Percentiles rank a stretch among this genome's conserved stretches.
These are phyloP conservation scores for Ogataea thermomethanolica DNA, from an alignment of 805 yeast species.

Conservation along the genomic window DNA sequence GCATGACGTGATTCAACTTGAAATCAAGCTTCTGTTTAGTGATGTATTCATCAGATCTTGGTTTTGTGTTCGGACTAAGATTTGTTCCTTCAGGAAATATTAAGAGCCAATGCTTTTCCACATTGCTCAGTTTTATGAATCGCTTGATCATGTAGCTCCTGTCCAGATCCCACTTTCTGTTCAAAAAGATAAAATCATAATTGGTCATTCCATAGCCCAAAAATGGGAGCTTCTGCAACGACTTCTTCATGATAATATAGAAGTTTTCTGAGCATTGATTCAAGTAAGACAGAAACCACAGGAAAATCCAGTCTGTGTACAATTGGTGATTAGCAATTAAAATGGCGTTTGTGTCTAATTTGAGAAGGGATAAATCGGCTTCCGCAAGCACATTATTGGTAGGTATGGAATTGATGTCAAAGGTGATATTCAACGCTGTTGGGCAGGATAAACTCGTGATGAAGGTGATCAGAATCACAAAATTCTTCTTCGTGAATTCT, in stretches of 20 bases:
- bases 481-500: slow-evolving; percentile 54
- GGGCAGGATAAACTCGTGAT: slow-evolving; percentile 52
- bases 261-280: slow-evolving; percentile 62
- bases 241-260: slow-evolving; percentile 73
- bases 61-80: slow-evolving; percentile 60
- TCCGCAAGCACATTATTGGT: slow-evolving; percentile 7
- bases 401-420: slow-evolving; percentile 14
- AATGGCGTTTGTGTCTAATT: slow-evolving; percentile 35
- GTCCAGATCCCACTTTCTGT: slow-evolving; percentile 85
- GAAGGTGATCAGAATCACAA: slow-evolving; percentile 51
- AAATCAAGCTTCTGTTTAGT: slow-evolving; percentile 42
- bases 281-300: slow-evolving; percentile 83
- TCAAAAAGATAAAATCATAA: slow-evolving; percentile 72
- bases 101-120: slow-evolving; percentile 53
- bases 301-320: slow-evolving; percentile 87
- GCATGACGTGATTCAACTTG: slow-evolving; percentile 57
- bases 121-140: slow-evolving; percentile 45
- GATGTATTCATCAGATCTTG: slow-evolving; percentile 56
- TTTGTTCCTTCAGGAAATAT: slow-evolving; percentile 96
- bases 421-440: slow-evolving; percentile 48
- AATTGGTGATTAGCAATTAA: slow-evolving; percentile 89
- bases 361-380: slow-evolving; percentile 12
- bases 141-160: slow-evolving; percentile 52
- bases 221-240: slow-evolving; percentile 66
- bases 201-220: slow-evolving; percentile 83